Evolutionary conservation across 2,329 filamentous ascomycete species (phyloP).

Genomic region (Fusarium tuaranense): DNA sequence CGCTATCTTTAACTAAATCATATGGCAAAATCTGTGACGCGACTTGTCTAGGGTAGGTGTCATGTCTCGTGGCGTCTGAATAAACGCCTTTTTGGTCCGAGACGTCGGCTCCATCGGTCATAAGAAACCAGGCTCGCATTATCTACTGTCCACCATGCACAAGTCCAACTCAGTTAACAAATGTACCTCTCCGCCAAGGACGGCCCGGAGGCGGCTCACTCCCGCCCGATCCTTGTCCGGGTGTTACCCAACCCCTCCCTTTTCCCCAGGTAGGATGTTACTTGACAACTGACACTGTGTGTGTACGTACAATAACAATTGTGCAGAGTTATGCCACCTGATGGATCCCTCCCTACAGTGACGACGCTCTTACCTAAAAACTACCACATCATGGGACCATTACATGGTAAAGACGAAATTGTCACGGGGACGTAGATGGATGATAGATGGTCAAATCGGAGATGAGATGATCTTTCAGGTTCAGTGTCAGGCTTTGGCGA

Average conservation of each 20-base stretch:
- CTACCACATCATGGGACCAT: neutral
- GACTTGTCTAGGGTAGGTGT: neutral
- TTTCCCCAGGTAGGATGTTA: neutral
- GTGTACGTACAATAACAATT: neutral
- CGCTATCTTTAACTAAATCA: too few relatives aligned
- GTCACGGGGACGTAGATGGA: neutral
- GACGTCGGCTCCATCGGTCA: neutral
- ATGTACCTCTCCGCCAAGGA: neutral
- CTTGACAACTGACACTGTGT: neutral
- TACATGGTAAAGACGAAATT: neutral
- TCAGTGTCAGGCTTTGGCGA: constrained; percentile 24
- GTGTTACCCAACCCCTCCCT: neutral
- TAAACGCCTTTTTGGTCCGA: neutral
- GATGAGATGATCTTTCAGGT: neutral
- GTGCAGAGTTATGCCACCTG: too few relatives aligned
- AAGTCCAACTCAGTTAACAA: neutral
- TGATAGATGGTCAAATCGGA: neutral
- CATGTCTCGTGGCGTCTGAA: neutral
- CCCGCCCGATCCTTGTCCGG: neutral
- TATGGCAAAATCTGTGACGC: too few relatives aligned
- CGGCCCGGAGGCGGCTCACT: neutral
- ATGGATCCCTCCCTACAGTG: too few relatives aligned
- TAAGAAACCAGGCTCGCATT: neutral
- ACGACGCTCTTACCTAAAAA: neutral
- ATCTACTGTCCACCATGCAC: neutral